These are phyloP conservation scores for Erythrophleum fordii DNA, from an alignment of 306 rosid genomes.

Conservation along the genomic window DNA sequence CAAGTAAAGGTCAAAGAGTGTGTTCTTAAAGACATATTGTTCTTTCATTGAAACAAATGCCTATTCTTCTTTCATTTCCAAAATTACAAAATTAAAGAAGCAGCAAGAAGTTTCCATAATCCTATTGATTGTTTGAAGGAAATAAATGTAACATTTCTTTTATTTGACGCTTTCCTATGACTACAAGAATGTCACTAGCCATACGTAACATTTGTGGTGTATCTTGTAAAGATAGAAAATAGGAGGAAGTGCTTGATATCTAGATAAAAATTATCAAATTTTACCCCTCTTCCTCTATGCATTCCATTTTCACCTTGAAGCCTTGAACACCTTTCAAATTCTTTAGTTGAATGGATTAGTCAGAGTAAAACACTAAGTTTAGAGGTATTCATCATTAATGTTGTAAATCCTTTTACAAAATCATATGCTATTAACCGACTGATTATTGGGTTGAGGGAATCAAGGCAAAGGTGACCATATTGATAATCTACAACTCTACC, in stretches of 20 bases:
- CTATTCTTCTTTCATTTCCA: background rate
- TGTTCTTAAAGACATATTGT: background rate
- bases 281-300: background rate
- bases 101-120: background rate
- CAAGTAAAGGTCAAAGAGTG: background rate
- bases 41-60: background rate
- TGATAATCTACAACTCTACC: background rate
- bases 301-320: background rate
- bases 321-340: background rate
- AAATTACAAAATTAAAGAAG: background rate
- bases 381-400: background rate
- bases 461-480: background rate
- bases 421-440: background rate
- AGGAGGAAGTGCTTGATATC: background rate
- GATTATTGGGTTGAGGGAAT: background rate
- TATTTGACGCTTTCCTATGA: background rate
- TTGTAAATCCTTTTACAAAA: background rate
- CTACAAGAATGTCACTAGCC: background rate
- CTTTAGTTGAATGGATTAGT: background rate
- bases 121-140: background rate
- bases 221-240: too few relatives aligned
- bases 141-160: background rate
- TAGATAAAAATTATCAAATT: background rate
- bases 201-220: background rate
- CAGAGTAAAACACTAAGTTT: background rate